These are phyloP conservation scores for Blepharisma stoltei DNA, from an alignment of 73 alveolate genomes.

Conservation along the genomic window DNA sequence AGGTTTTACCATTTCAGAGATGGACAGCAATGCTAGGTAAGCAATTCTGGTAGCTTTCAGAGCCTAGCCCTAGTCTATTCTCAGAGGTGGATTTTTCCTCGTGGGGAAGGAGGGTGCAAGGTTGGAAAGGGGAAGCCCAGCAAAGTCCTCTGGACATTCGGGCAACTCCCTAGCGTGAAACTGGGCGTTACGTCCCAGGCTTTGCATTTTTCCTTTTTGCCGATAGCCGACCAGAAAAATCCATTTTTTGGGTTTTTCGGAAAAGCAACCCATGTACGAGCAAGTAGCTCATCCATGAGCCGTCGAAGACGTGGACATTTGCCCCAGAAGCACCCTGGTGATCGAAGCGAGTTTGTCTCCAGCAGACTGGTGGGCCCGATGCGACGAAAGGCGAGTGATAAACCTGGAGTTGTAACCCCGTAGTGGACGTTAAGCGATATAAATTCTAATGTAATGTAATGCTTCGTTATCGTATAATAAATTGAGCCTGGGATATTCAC, in stretches of 20 bases:
- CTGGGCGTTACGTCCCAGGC: background rate
- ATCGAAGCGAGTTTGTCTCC: slow-evolving; percentile 53
- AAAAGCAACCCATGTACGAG: too few relatives aligned
- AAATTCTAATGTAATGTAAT: slow-evolving; percentile 19
- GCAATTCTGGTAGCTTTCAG: too few relatives aligned
- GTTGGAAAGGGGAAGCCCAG: too few relatives aligned
- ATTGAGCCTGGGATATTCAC: slow-evolving; percentile 79
- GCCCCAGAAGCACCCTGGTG: background rate
- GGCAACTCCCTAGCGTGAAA: background rate
- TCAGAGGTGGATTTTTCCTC: too few relatives aligned
- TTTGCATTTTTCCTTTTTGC: background rate
- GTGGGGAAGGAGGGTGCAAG: too few relatives aligned
- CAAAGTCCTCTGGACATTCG: background rate
- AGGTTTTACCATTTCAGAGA: too few relatives aligned
- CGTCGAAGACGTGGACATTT: background rate
- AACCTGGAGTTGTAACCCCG: too few relatives aligned
- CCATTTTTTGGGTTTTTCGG: too few relatives aligned
- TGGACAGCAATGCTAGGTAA: too few relatives aligned
- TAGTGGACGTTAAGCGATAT: too few relatives aligned
- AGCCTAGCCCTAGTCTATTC: too few relatives aligned
- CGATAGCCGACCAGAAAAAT: too few relatives aligned
- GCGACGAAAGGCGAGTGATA: background rate
- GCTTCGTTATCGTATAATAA: slow-evolving; percentile 74
- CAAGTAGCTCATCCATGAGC: background rate
- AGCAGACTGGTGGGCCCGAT: background rate